A percentile compares a stretch with the other conserved stretches of the same genome.
Conservation (phyloP, 176 grass and related monocot genomes). For the Secale cereale region DNA sequence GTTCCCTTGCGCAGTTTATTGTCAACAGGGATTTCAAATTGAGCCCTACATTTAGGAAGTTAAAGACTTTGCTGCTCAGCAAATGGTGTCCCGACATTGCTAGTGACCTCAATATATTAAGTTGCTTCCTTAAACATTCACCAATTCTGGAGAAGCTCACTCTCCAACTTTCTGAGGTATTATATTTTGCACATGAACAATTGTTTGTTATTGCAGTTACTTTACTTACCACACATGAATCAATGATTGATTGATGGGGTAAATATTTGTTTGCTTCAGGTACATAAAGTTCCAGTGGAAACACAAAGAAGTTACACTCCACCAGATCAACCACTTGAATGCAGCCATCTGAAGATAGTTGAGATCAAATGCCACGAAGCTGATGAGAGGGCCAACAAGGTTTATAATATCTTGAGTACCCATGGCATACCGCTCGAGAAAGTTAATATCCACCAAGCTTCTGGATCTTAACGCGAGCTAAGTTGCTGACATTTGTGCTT, state of each 20-base stretch:
- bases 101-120: not conserved
- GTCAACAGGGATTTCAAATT: not conserved
- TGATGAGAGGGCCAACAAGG: not conserved
- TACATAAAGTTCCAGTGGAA: not conserved
- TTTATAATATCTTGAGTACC: not conserved
- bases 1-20: not conserved
- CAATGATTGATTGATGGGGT: not conserved
- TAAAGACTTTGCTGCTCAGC: not conserved
- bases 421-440: not conserved
- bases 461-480: no score
- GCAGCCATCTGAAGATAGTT: not conserved
- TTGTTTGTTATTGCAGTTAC: not conserved
- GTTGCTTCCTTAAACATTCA: not conserved
- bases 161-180: not conserved
- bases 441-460: not conserved
- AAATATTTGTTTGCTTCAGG: not conserved
- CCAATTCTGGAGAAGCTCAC: not conserved
- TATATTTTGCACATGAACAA: not conserved
- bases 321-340: not conserved
- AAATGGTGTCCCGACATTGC: not conserved
- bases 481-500: no score
- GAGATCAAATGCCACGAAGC: not conserved
- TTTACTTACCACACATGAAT: not conserved
- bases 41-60: not conserved
- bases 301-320: not conserved